Percentiles rank a stretch among this genome's conserved stretches.
Evolutionary conservation across 805 yeast species (phyloP).

Genomic region (Nakazawaea pomicola): DNA sequence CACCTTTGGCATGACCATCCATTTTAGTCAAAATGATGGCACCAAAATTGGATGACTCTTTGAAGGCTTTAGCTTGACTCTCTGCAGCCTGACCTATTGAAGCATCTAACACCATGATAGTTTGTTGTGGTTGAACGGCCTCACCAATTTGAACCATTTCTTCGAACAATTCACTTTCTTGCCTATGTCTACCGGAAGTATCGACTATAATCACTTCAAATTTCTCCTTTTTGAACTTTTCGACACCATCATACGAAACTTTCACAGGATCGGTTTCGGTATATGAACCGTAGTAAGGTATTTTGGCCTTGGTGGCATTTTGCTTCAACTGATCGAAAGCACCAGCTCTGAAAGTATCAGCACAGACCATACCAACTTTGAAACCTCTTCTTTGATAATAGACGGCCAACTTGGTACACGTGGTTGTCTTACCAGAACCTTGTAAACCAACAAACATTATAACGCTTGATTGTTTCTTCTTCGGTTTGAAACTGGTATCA

Average conservation of each 20-base stretch:
- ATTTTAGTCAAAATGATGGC: conserved; percentile 91
- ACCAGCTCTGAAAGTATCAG: conserved; percentile 99
- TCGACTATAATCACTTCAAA: conserved; percentile 94
- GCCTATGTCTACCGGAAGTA: conserved; percentile 97
- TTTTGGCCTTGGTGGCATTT: conserved; percentile 91
- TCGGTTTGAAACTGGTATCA: conserved; percentile 58
- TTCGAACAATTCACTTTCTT: conserved; percentile 83
- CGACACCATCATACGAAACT: conserved; percentile 89
- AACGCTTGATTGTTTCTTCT: conserved; percentile 72
- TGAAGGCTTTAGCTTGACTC: conserved; percentile 89
- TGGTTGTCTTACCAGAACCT: conserved; percentile 98
- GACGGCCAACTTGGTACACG: conserved; percentile 94
- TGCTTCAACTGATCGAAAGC: conserved; percentile 98
- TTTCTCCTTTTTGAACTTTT: conserved; percentile 82
- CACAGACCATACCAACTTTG: conserved; percentile 95
- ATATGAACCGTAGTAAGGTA: conserved; percentile 93
- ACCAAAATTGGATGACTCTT: conserved; percentile 89
- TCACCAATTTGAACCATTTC: conserved; percentile 93
- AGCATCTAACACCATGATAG: conserved; percentile 96
- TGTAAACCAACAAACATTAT: conserved; percentile 98
- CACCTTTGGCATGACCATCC: conserved; percentile 99
- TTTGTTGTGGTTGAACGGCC: conserved; percentile 88
- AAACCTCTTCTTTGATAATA: conserved; percentile 90
- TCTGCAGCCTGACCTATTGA: conserved; percentile 99
- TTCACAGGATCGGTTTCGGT: conserved; percentile 93